Evolutionary conservation across 1,284 basidiomycete species (phyloP).

Genomic region (Rhodotorula glutinis): DNA sequence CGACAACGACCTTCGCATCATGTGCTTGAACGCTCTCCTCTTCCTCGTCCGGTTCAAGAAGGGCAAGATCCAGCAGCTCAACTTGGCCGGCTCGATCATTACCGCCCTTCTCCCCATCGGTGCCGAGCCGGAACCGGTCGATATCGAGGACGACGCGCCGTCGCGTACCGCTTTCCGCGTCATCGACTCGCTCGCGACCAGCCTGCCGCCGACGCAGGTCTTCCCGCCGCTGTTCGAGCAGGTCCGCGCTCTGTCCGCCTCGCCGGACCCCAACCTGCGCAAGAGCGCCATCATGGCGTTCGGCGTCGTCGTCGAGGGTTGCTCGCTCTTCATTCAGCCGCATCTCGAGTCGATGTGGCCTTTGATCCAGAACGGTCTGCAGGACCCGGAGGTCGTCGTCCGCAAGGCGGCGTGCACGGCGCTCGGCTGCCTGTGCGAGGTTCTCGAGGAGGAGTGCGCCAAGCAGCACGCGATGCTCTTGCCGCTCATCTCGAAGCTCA

Average conservation of each 20-base stretch:
- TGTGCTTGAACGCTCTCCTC: slow-evolving; percentile 89
- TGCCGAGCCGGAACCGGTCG: slow-evolving; percentile 81
- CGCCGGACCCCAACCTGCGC: slow-evolving; percentile 68
- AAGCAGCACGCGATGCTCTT: slow-evolving; percentile 79
- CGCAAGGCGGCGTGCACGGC: slow-evolving; percentile 93
- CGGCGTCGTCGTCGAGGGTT: slow-evolving; percentile 94
- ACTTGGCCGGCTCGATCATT: slow-evolving; percentile 81
- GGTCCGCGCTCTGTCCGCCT: slow-evolving; percentile 77
- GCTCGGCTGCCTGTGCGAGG: slow-evolving; percentile 95
- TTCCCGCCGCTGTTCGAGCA: slow-evolving; percentile 81
- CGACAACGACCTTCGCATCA: slow-evolving; percentile 78
- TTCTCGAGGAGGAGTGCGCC: slow-evolving; percentile 91
- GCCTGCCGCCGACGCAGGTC: slow-evolving; percentile 90
- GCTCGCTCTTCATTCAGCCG: slow-evolving; percentile 96
- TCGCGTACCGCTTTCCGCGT: slow-evolving; percentile 79
- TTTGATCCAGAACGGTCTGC: slow-evolving; percentile 83
- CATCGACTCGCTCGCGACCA: slow-evolving; percentile 89
- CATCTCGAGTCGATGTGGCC: slow-evolving; percentile 93
- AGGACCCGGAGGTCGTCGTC: slow-evolving; percentile 77
- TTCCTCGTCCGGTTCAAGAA: slow-evolving; percentile 79
- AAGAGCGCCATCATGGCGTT: slow-evolving; percentile 95
- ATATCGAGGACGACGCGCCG: slow-evolving; percentile 67
- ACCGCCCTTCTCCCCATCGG: slow-evolving; percentile 91
- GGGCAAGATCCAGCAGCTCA: slow-evolving; percentile 84
- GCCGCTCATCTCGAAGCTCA: slow-evolving; percentile 60